Evolutionary conservation across 2,329 filamentous ascomycete species (phyloP).

Genomic region (Pseudogymnoascus sp.): DNA sequence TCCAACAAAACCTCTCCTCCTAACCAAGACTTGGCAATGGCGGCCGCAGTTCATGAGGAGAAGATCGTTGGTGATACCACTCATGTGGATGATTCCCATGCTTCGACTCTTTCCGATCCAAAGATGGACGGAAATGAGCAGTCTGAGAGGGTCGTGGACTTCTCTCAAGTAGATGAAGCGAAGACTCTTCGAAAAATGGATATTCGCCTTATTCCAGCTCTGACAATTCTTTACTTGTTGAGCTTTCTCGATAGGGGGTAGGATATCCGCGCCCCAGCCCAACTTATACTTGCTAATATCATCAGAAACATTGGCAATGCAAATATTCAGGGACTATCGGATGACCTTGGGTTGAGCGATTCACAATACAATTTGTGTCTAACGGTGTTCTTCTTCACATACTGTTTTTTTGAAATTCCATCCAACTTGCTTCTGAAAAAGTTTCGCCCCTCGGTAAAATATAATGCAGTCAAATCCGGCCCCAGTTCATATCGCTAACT

Average conservation of each 20-base stretch:
- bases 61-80: not conserved
- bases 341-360: slow-evolving; percentile 12
- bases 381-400: slow-evolving; percentile 54
- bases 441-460: slow-evolving; percentile 34
- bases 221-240: slow-evolving; percentile 14
- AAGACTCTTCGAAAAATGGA: slow-evolving; percentile 14
- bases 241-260: slow-evolving; percentile 43
- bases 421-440: slow-evolving; percentile 59
- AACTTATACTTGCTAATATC: slow-evolving; percentile 30
- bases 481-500: not conserved
- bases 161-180: not conserved
- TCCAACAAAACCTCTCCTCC: not conserved
- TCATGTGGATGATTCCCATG: not conserved
- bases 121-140: not conserved
- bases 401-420: slow-evolving; percentile 48
- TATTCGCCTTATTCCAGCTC: slow-evolving; percentile 13
- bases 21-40: not conserved
- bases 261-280: slow-evolving; percentile 53
- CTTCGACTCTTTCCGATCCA: not conserved
- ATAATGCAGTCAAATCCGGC: not conserved
- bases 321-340: slow-evolving; percentile 13
- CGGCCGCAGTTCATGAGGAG: not conserved
- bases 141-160: not conserved
- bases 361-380: slow-evolving; percentile 16
- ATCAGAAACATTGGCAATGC: slow-evolving; percentile 50